Conservation (phyloP, 2,329 filamentous ascomycete genomes). For the Trichothecium sympodiale region DNA sequence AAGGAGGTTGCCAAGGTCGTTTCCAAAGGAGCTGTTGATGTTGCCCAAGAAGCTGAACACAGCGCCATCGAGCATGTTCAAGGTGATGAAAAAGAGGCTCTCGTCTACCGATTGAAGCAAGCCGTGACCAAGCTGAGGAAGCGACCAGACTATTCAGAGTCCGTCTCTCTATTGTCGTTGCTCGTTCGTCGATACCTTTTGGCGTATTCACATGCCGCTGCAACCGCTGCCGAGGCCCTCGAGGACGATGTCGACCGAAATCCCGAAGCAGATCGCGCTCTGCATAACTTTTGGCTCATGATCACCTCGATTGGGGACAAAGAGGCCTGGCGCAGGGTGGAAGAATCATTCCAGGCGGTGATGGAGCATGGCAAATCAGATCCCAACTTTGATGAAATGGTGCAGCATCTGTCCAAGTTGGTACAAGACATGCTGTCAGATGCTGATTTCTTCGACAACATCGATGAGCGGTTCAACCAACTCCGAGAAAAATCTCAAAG, state of each 20-base stretch:
- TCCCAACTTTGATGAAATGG: constrained; percentile 69
- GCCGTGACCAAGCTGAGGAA: constrained; percentile 64
- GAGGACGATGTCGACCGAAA: constrained; percentile 66
- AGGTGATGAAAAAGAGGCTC: constrained; percentile 60
- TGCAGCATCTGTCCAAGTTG: constrained; percentile 61
- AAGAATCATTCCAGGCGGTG: constrained; percentile 57
- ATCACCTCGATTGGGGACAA: constrained; percentile 68
- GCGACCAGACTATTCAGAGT: constrained; percentile 73
- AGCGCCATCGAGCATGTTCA: constrained; percentile 66
- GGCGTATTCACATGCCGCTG: constrained; percentile 63
- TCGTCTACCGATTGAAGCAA: constrained; percentile 66
- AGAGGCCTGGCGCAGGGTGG: constrained; percentile 64
- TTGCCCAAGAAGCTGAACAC: constrained; percentile 47
- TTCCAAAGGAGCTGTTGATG: constrained; percentile 39
- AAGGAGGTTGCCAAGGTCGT: constrained; percentile 42
- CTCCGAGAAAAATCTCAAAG: constrained; percentile 47
- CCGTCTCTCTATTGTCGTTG: constrained; percentile 65
- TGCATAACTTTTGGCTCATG: constrained; percentile 72
- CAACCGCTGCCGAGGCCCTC: constrained; percentile 53
- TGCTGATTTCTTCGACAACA: constrained; percentile 73
- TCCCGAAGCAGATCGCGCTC: constrained; percentile 59
- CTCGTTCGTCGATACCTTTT: constrained; percentile 70
- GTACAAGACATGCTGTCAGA: constrained; percentile 76
- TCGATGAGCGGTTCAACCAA: constrained; percentile 42
- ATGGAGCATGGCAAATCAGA: constrained; percentile 66